Conservation (phyloP, 805 yeast species). For the Candida pseudoglaebosa region DNA sequence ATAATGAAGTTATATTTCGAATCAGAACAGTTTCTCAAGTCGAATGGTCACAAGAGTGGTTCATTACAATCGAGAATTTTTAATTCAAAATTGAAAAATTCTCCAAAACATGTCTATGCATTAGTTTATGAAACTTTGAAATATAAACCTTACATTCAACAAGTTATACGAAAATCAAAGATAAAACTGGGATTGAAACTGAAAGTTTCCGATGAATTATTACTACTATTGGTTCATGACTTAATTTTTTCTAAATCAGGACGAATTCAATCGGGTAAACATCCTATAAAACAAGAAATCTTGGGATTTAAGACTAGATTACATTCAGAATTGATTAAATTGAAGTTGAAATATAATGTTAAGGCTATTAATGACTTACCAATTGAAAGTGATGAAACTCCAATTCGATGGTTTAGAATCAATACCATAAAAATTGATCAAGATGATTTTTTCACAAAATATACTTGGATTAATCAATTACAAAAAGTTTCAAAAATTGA, state of each 20-base stretch:
- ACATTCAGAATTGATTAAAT: slow-evolving; percentile 74
- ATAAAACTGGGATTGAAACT: slow-evolving; percentile 50
- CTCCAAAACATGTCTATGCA: slow-evolving; percentile 87
- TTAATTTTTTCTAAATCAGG: slow-evolving; percentile 70
- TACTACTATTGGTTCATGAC: slow-evolving; percentile 75
- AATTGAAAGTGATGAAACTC: slow-evolving; percentile 52
- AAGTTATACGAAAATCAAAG: slow-evolving; percentile 63
- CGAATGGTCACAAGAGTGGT: slow-evolving; percentile 19
- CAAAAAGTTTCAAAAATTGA: slow-evolving; percentile 43
- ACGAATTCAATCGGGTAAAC: slow-evolving; percentile 85
- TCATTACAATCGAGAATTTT: slow-evolving; percentile 37
- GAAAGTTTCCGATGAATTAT: slow-evolving; percentile 49
- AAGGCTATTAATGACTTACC: slow-evolving; percentile 47
- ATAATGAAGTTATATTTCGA: slow-evolving; percentile 42
- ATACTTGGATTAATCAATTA: slow-evolving; percentile 38
- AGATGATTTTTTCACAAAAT: slow-evolving; percentile 34
- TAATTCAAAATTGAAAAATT: slow-evolving; percentile 28
- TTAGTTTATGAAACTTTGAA: slow-evolving; percentile 73
- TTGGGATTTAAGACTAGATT: slow-evolving; percentile 76
- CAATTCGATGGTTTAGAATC: slow-evolving; percentile 75
- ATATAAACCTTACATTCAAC: slow-evolving; percentile 60
- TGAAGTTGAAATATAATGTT: slow-evolving; percentile 71
- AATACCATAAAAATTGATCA: slow-evolving; percentile 56
- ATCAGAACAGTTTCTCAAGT: slow-evolving; percentile 35
- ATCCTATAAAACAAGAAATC: slow-evolving; percentile 77